Base-by-base conservation (phyloP, 345 rosid species). In the Conringia planisiliqua region DNA sequence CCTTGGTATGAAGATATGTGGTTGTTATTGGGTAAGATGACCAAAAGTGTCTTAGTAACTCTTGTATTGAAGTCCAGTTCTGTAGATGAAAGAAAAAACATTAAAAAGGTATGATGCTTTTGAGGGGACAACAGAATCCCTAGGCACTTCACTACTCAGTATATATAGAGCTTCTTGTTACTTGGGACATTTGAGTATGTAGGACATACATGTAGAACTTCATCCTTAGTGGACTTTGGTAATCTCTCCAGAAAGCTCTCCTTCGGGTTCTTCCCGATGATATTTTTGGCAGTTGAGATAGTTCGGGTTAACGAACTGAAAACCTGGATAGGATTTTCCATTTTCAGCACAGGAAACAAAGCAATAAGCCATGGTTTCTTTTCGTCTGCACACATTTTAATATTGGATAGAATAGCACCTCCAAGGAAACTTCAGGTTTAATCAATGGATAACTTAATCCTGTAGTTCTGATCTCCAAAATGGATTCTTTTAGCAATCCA, bases 11-110 rank as follows among this genome's bases (percentile, higher is more conserved):
- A 68, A 95, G 93, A 84, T 89, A 80, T 12, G 85, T 6, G 10
- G 90, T 87, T 4, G 97, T 89, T 68, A 95, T 81, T 18, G 99
- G 99, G 85, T 89, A 95, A 12, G 97, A 95, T 65, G 99, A 87
- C 99, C 99, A 92, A 75, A 87, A 92, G 82, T 94, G 96, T 78
- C 66, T 85, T 78, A 88, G 42, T 38, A 38, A 10, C 1, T 39
- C 14, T 39, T 39, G 43, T 10, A 39, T 39, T 11, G 43, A 39
- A 7, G 84, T 80, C 93, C 91, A 89, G 47, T 83, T 91, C 97
- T 94, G 90, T 62, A 80, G 68, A 71, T 38, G 17, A 64, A 54
- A 65, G 9, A 16, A 42, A 35, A 71, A 3, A 32, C 5, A 32
- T n/a, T 5, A 32, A 32, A 32, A 32, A 5, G 35, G 35, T 32